phyloP scores from a whole-genome alignment of 495 filamentous ascomycete genomes.

The Penicillium bialowiezense region DNA sequence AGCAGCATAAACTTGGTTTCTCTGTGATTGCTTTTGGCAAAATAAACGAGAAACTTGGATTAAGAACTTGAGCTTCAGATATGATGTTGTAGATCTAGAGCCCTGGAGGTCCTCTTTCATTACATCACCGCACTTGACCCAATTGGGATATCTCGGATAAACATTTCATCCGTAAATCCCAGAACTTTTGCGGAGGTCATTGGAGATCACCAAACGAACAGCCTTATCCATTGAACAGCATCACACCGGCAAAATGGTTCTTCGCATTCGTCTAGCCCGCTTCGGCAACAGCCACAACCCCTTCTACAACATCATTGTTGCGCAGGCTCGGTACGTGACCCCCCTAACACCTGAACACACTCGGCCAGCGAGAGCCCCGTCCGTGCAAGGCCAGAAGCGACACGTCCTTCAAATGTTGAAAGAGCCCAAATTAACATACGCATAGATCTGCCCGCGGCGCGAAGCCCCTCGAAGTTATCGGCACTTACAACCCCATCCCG shows the following conservation, averaged over 20 bases:
- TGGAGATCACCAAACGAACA: conserved; percentile 3
- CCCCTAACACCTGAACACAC: conserved; percentile 1
- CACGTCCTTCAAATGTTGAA: background rate
- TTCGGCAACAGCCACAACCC: conserved; percentile 84
- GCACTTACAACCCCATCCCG: conserved; percentile 91
- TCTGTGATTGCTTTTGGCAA: background rate
- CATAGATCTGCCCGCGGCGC: conserved; percentile 68
- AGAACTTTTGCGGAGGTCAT: conserved; percentile 30
- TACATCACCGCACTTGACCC: conserved; percentile 31
- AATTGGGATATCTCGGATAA: conserved; percentile 20
- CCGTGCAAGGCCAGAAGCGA: background rate
- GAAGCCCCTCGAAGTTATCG: conserved; percentile 89
- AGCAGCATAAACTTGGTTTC: background rate
- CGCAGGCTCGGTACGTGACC: conserved; percentile 78
- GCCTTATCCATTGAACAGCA: conserved; percentile 2
- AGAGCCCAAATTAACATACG: background rate
- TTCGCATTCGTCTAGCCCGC: conserved; percentile 89
- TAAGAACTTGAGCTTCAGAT: background rate
- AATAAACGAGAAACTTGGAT: conserved; percentile 1
- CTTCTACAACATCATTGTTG: conserved; percentile 95
- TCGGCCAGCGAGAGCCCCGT: background rate
- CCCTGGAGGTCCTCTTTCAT: conserved; percentile 20
- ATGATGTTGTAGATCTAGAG: conserved; percentile 2
- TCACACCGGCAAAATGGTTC: conserved; percentile 64
- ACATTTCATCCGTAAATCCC: conserved; percentile 22